Evolutionary conservation across 148 eudicot genomes (phyloP).

Genomic region (Rhododendron vialii): DNA sequence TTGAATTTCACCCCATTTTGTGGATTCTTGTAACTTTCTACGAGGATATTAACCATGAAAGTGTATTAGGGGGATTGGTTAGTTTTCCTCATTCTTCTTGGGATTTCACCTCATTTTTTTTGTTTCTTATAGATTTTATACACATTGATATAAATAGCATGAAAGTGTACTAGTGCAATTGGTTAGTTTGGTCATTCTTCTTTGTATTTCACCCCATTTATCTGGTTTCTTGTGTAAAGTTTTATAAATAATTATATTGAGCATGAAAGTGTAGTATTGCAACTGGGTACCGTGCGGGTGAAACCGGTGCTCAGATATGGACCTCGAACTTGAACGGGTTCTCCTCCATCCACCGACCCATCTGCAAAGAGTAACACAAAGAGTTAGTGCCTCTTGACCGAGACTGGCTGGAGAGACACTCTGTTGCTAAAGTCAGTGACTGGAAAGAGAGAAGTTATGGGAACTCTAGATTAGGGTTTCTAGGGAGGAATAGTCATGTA

Average conservation of each 20-base stretch:
- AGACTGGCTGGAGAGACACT: background rate
- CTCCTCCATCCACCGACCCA: background rate
- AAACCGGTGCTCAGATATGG: background rate
- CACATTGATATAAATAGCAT: background rate
- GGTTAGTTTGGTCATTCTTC: background rate
- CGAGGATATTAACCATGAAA: background rate
- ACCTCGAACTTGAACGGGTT: slow-evolving; percentile 11
- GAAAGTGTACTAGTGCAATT: background rate
- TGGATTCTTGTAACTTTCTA: background rate
- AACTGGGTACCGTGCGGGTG: background rate
- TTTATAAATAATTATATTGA: background rate
- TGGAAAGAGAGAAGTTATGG: background rate
- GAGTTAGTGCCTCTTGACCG: background rate
- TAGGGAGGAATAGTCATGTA: background rate
- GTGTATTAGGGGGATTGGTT: background rate
- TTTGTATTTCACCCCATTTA: background rate
- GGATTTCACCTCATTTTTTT: background rate
- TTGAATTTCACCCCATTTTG: background rate
- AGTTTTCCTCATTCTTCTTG: background rate
- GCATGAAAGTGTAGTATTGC: background rate
- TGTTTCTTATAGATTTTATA: background rate
- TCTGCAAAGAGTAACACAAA: background rate
- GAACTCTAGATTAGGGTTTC: background rate
- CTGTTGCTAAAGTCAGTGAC: background rate
- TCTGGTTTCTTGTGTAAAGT: background rate